phyloP scores from a whole-genome alignment of 208 protist genomes.

The Herpetomonas tarakana region DNA sequence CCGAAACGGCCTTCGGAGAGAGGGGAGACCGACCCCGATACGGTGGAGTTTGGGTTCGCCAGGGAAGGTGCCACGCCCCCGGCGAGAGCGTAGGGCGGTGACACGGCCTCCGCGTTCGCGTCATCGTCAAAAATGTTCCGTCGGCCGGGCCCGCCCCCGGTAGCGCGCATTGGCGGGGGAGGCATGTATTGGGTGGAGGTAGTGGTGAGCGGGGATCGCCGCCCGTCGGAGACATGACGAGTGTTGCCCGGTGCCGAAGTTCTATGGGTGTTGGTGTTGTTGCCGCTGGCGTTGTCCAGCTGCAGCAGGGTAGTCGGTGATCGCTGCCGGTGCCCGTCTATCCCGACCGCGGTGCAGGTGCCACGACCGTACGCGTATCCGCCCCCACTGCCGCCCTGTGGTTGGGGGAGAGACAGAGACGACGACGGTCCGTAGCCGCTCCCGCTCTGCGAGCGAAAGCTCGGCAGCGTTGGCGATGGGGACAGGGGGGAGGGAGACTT shows the following conservation, averaged over 20 bases:
- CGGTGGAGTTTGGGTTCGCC: constrained; percentile 25
- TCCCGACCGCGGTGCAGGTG: no score
- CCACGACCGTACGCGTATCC: no score
- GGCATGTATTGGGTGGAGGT: constrained; percentile 10
- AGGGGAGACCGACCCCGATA: constrained; percentile 34
- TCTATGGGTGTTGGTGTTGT: neutral
- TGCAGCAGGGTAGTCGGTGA: neutral
- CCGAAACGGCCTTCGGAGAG: constrained; percentile 32
- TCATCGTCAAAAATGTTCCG: constrained; percentile 29
- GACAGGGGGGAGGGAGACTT: constrained; percentile 1
- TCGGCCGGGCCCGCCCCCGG: neutral
- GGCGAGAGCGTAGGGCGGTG: no score
- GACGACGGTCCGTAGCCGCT: neutral
- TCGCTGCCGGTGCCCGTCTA: neutral
- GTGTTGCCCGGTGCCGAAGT: no score
- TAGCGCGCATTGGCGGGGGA: constrained; percentile 23
- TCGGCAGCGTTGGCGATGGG: constrained; percentile 5
- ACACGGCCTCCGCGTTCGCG: constrained; percentile 11
- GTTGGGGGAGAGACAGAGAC: neutral
- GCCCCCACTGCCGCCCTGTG: neutral
- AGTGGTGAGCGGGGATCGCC: constrained; percentile 4
- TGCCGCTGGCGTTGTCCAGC: neutral
- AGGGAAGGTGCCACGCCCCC: neutral
- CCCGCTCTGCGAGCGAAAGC: neutral
- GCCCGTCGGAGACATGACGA: no score